Conservation (phyloP, 495 filamentous ascomycete genomes). For the Podospora australis region DNA sequence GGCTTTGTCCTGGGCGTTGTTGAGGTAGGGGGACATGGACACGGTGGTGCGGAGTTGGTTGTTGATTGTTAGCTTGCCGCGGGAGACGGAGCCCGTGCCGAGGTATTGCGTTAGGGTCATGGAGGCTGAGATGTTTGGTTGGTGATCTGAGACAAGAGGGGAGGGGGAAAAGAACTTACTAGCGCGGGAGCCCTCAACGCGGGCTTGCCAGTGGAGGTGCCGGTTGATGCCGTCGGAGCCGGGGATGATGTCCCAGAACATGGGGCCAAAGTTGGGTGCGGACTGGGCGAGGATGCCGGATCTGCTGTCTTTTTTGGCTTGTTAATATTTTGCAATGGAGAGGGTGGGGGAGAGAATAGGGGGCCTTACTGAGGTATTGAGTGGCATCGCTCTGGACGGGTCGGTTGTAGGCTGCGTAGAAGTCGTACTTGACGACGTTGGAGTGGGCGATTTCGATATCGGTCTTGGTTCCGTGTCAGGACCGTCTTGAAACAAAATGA, state of each 20-base stretch:
- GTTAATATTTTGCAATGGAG: too few relatives aligned
- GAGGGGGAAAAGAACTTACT: too few relatives aligned
- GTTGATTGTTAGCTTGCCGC: constrained; percentile 54
- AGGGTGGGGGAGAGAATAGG: too few relatives aligned
- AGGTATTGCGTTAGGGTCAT: constrained; percentile 61
- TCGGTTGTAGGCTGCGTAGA: constrained; percentile 50
- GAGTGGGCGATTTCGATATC: constrained; percentile 55
- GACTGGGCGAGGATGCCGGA: constrained; percentile 59
- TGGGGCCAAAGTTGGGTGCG: constrained; percentile 56
- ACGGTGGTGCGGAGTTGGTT: constrained; percentile 48
- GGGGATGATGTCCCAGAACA: constrained; percentile 49
- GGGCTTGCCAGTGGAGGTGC: constrained; percentile 55
- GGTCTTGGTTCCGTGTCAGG: constrained; percentile 44
- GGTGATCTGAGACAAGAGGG: too few relatives aligned
- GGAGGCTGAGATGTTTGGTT: constrained; percentile 20
- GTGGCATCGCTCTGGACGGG: constrained; percentile 28
- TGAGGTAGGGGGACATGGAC: constrained; percentile 45
- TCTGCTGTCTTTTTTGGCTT: too few relatives aligned
- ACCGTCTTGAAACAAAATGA: constrained; percentile 8
- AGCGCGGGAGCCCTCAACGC: constrained; percentile 46
- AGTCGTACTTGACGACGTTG: constrained; percentile 55
- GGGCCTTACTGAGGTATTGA: constrained; percentile 31
- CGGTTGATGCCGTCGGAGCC: constrained; percentile 55
- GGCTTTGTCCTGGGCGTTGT: constrained; percentile 38
- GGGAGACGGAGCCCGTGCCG: constrained; percentile 51